Conservation (phyloP, 225 moss, liverwort and hornwort species). For the Lunularia cruciata region DNA sequence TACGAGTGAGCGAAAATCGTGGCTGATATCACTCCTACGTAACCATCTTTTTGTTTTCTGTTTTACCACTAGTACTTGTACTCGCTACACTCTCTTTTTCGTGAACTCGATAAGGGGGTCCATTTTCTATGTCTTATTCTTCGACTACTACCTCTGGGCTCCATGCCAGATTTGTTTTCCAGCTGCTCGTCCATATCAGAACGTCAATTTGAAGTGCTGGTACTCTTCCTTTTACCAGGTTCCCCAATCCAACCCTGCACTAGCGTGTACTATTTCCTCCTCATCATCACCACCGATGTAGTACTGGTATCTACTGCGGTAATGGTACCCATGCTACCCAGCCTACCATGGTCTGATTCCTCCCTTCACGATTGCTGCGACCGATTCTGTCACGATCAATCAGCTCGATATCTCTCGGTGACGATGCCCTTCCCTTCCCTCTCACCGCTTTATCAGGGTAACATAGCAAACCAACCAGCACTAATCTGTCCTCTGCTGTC, state of each 20-base stretch:
- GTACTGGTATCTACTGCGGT: no score
- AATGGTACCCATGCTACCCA: no score
- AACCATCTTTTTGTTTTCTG: background rate
- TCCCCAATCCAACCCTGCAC: no score
- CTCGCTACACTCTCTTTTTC: background rate
- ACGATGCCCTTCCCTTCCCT: background rate
- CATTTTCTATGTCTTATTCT: background rate
- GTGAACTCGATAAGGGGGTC: background rate
- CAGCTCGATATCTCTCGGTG: background rate
- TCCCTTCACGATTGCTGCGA: no score
- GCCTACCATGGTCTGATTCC: no score
- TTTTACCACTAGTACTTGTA: no score
- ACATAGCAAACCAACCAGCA: background rate
- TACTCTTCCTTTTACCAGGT: no score
- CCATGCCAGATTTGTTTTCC: background rate
- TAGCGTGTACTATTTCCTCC: no score
- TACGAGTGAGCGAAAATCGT: background rate
- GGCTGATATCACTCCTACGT: constrained; percentile 13
- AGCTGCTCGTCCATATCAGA: background rate
- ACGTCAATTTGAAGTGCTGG: no score
- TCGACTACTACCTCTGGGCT: background rate
- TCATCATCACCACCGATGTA: no score
- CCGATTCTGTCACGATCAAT: background rate
- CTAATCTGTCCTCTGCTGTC: background rate
- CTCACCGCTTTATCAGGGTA: background rate